Base-by-base conservation (phyloP, 2,329 filamentous ascomycete genomes). In the Exserohilum turcica region DNA sequence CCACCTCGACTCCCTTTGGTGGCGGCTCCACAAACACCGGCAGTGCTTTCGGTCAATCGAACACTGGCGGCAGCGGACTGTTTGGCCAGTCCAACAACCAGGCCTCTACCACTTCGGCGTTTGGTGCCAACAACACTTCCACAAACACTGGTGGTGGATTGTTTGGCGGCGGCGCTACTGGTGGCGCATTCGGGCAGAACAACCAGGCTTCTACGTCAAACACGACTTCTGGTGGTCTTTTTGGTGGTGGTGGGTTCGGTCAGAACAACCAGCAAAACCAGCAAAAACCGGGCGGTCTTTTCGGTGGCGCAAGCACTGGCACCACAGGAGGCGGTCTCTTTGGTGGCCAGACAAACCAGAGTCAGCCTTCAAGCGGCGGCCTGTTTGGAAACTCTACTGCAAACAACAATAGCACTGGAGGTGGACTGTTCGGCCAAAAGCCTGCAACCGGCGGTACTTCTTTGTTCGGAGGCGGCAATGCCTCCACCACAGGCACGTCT, bases 371-470 rank as follows among this genome's bases (percentile, higher is more conserved):
- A 21, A 49, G 38, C 46, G 68, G 73, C 49, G 71, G 78, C 24
- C 61, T 82, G 24, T 82, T 82, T 56, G 76, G 76, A 32, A 72
- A 77, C 5, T 86, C 86, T 57, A 79, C 81, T 12, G 67, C 67
- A 36, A 71, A 62, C 39, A 65, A 63, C 38, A 65, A 61, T 38
- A 62, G 67, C 48, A 66, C 70, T 35, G 66, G 69, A 39, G 66
- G 71, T 28, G 68, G 74, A 39, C 69, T 80, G 10, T 79, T 79
- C 45, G 77, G 76, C n/a, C 67, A 64, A 38, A 75, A 66, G 46
- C 65, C 69, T 42, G 55, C 57, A 24, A 28, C 63, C 9, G 57
- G 57, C 12, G 48, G 58, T 7, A 48, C 38, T 10, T 60, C 64
- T 33, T 64, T 74, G 18, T 75, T 75, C 48, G 70, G 71, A n/a